phyloP scores from a whole-genome alignment of 106 monocot species.

The Dendrobium catenatum region DNA sequence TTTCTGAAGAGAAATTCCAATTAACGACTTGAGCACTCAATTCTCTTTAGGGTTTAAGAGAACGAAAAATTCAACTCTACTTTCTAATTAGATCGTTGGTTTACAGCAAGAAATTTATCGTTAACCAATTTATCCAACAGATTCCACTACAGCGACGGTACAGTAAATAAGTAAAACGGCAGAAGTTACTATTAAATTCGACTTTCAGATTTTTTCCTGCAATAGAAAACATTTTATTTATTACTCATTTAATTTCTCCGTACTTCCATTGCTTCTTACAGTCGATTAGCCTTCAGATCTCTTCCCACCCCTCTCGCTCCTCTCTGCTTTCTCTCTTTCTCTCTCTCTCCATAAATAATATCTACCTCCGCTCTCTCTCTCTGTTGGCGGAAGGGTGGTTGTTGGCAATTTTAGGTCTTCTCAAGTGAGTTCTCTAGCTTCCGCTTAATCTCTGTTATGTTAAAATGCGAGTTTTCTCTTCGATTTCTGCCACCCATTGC shows the following conservation, averaged over 20 bases:
- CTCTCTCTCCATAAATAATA: slow-evolving; percentile 1
- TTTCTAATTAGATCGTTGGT: no score
- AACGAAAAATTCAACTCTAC: no score
- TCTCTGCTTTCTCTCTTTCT: neutral
- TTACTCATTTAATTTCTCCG: neutral
- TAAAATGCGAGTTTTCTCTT: neutral
- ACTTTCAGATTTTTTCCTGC: neutral
- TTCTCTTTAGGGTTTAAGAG: no score
- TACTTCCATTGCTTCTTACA: neutral
- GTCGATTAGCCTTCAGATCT: neutral
- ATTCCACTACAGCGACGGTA: neutral
- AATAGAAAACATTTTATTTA: neutral
- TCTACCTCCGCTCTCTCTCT: neutral
- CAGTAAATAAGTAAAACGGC: neutral
- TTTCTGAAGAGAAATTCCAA: no score
- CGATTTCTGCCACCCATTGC: neutral
- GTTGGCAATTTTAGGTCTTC: neutral
- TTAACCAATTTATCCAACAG: no score
- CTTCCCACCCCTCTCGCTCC: neutral
- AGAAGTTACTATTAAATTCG: neutral
- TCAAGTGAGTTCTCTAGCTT: neutral
- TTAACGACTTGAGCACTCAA: no score
- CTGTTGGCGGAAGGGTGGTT: neutral
- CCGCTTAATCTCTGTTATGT: neutral
- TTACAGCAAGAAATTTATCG: no score